Base-by-base conservation (phyloP, 78 protist genomes). In the Dictyostelium brefeldianum region DNA sequence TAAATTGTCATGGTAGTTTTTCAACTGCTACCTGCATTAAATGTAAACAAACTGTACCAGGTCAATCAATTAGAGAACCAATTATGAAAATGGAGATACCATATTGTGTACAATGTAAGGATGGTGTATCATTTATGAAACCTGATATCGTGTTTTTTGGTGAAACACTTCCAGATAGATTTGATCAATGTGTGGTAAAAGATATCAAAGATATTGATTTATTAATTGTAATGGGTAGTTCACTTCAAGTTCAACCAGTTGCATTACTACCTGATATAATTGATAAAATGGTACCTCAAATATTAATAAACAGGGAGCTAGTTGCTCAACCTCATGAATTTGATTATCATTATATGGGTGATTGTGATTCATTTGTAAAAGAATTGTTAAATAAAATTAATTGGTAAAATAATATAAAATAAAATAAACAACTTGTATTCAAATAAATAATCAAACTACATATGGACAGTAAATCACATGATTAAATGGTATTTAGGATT, bases 1-100 rank as follows among this genome's bases (percentile, higher is more conserved):
- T 98, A 8, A 96, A 97, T 65, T 96, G 98, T 7, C 99, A 98
- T 83, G 99, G 99, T 17, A 53, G 89, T 9, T 97, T 97, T 73
- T 65, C 51, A 15, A 50, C 85, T 1, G 92, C 96, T n/a, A 57
- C 50, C 15, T 91, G 97, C 67, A 62, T 96, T 29, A 82, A 46
- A 15, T 94, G 94, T 59, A 53, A 57, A 9, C 9, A 10, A 14
- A 51, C 29, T 1, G 89, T 90, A 3, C 74, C 29, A 15, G 87
- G 82, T 4, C 17, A 4, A 1, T 53, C 12, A 1, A 51, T 87
- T 5, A n/a, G 93, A 81, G 96, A 89, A 0, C 29, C 46, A 7
- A 83, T 92, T 20, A 82, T 92, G 64, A 46, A 65, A 8, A 91
- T 67, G 36, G 80, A 79, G n/a, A 90, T 94, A 5, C 97, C 97